phyloP scores from a whole-genome alignment of 768 basidiomycete species.

The Leccinum olivaceopallidum region DNA sequence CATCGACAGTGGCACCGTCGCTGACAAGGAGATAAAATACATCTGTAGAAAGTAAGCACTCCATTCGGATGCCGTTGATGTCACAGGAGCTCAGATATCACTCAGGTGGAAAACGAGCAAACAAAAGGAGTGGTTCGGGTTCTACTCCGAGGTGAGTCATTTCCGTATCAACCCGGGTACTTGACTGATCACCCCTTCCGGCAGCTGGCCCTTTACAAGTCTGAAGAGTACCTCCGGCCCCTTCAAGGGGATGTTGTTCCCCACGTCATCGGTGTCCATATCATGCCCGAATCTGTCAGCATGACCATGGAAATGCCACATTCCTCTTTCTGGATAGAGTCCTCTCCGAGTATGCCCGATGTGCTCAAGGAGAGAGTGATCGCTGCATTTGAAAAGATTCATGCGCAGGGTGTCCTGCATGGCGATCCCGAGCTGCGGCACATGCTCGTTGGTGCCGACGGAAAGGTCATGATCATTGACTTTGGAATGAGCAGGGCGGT shows the following conservation, averaged over 20 bases:
- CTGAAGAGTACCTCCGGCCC: constrained; percentile 42
- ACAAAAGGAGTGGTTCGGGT: constrained; percentile 39
- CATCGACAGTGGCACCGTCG: constrained; percentile 36
- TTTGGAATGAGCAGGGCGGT: constrained; percentile 45
- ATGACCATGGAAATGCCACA: constrained; percentile 57
- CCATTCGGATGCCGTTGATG: not conserved
- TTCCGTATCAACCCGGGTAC: constrained; percentile 16
- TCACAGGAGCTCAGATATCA: constrained; percentile 4
- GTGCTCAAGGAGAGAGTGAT: constrained; percentile 54
- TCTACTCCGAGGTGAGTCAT: constrained; percentile 39
- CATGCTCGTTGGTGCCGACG: constrained; percentile 56
- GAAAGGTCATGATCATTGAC: constrained; percentile 53
- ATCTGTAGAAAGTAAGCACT: constrained; percentile 38
- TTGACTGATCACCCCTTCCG: constrained; percentile 8
- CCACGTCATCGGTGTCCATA: constrained; percentile 49
- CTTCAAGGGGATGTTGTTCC: constrained; percentile 58
- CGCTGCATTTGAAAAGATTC: constrained; percentile 49
- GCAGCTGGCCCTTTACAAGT: constrained; percentile 55
- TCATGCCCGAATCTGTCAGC: constrained; percentile 39
- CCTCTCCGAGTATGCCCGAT: constrained; percentile 55
- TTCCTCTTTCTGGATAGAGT: constrained; percentile 60
- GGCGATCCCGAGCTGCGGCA: constrained; percentile 49
- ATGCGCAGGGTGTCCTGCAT: constrained; percentile 48
- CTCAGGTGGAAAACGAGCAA: constrained; percentile 35
- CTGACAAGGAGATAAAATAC: constrained; percentile 30